Conservation (phyloP, 805 yeast genomes). For the Cephaloascus albidus region DNA sequence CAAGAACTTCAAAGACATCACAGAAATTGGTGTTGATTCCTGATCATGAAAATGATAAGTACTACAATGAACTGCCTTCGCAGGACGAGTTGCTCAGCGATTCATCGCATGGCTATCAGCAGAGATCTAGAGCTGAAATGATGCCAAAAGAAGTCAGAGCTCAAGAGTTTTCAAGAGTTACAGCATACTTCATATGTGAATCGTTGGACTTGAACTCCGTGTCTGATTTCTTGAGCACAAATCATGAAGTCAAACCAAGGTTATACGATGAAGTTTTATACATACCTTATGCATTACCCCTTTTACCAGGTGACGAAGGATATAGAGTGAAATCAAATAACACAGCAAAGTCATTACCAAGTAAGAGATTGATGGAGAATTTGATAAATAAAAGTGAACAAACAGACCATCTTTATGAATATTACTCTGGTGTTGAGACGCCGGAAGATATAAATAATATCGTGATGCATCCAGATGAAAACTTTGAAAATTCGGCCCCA, state of each 20-base stretch:
- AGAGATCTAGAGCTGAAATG: constrained; percentile 42
- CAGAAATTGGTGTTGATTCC: constrained; percentile 87
- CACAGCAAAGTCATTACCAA: constrained; percentile 30
- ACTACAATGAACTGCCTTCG: constrained; percentile 3
- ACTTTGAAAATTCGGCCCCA: constrained; percentile 36
- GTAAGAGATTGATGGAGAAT: constrained; percentile 55
- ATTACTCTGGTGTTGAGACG: constrained; percentile 72
- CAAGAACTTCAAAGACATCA: constrained; percentile 78
- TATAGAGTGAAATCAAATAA: constrained; percentile 66
- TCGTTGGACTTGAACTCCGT: constrained; percentile 61
- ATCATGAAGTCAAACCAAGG: constrained; percentile 81
- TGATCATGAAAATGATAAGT: constrained; percentile 27
- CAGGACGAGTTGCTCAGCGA: not conserved
- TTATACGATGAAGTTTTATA: constrained; percentile 89
- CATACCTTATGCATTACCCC: constrained; percentile 80
- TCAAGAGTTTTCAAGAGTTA: constrained; percentile 68
- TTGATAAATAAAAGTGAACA: constrained; percentile 75
- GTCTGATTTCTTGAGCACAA: constrained; percentile 50
- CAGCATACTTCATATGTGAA: constrained; percentile 88
- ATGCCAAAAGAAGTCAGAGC: constrained; percentile 52
- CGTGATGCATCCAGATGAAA: constrained; percentile 36
- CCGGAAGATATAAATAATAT: constrained; percentile 44
- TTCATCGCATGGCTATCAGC: constrained; percentile 10
- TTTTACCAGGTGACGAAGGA: constrained; percentile 77
- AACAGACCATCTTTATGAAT: constrained; percentile 86